Percentiles rank a stretch among this genome's conserved stretches.
These are phyloP conservation scores for Microdochium paspali DNA, from an alignment of 2,329 filamentous ascomycete genomes.

Conservation along the genomic window DNA sequence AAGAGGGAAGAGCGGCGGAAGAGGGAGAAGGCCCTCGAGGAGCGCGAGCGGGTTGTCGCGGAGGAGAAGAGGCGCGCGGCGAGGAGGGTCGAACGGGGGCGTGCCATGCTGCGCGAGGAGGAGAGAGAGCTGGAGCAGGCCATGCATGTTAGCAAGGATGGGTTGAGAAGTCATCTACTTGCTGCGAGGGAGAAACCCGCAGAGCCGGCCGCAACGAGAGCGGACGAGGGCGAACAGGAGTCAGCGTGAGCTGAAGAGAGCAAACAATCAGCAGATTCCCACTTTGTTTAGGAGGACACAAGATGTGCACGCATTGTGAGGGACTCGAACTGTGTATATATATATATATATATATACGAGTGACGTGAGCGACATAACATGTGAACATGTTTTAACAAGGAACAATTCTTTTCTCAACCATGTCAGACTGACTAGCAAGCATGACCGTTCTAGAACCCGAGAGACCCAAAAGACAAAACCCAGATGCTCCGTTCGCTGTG, in stretches of 20 bases:
- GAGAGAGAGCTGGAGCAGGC: conserved; percentile 46
- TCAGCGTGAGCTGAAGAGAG: neutral
- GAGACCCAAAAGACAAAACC: conserved; percentile 1
- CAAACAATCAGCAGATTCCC: no score
- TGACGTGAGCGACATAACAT: no score
- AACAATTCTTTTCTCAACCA: neutral
- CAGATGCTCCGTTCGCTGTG: neutral
- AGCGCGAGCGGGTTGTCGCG: conserved; percentile 51
- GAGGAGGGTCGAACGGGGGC: conserved; percentile 49
- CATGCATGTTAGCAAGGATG: neutral
- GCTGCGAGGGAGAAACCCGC: neutral
- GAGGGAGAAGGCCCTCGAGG: conserved; percentile 58
- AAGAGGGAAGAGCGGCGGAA: conserved; percentile 40
- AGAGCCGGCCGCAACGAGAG: neutral
- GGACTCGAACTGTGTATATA: no score
- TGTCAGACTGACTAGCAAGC: neutral
- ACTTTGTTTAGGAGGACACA: no score
- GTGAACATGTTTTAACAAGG: no score
- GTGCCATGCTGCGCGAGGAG: conserved; percentile 52
- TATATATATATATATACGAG: no score
- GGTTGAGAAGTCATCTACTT: neutral
- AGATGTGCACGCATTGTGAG: no score
- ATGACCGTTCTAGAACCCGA: neutral
- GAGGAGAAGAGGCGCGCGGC: conserved; percentile 54
- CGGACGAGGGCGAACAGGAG: neutral